Evolutionary conservation across 2,329 filamentous ascomycete species (phyloP), one percentile per base, ranked within the genome.

Genomic region (Fusarium pilosicola): DNA sequence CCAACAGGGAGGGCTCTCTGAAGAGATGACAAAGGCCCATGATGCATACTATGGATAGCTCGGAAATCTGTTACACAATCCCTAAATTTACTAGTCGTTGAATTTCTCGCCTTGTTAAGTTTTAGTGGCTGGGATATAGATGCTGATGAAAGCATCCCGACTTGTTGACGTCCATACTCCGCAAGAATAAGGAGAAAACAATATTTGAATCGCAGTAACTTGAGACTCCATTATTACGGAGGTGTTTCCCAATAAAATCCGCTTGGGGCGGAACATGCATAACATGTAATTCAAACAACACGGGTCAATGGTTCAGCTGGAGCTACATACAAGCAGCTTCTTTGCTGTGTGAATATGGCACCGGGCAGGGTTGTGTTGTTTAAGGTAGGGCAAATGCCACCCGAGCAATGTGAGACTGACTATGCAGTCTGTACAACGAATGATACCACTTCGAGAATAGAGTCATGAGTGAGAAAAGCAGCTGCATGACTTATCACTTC

Each of bases 1-100:
- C 17, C 77, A 82, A n/a, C 73, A 80, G 24, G 81, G 80, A 18
- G 83, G 81, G 24, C 82, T 88, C 14, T 62, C 79, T 26, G 73
- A 78, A 59, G 80, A 82, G 39, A 45, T 48, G 42, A 65, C 55
- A 38, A 70, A 60, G 51, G 62, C 71, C 8, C 73, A 75, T 41
- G 72, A 74, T 51, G 73, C 65, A 48, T 74, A 74, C 39, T 74
- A 74, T 64, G 73, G 63, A 42, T 70, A 60, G 49, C 14, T 26
- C 11, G 17, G 34, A 26, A 18, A 22, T 24, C 9, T 24, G 41
- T 9, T 52, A 18, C 26, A 44, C n/a, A 5, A 20, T 36, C 7
- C 11, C 9, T 55, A n/a, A 6, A n/a, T 28, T 26, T n/a, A 20
- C 26, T 38, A 39, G 10, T 54, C 12, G 24, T 32, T 10, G 20